A percentile compares a stretch with the other conserved stretches of the same genome.
phyloP scores from a whole-genome alignment of 768 basidiomycete species.

The Boletus rufocinnamomeus region DNA sequence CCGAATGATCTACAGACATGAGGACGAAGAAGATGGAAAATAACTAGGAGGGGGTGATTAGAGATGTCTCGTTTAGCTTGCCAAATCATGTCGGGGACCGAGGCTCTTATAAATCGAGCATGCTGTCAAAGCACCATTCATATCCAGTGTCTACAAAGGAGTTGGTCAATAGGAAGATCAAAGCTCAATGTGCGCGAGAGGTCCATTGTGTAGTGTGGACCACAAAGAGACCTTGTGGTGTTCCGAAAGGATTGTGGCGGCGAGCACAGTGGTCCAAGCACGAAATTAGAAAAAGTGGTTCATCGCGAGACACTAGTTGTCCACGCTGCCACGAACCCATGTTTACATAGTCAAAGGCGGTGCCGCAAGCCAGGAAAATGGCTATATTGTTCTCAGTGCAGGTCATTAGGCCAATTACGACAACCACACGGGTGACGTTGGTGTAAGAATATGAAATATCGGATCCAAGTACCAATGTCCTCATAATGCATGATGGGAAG shows the following conservation, averaged over 20 bases:
- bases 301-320: neutral
- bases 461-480: conserved; percentile 9
- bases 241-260: neutral
- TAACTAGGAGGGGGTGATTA: neutral
- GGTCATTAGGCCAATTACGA: conserved; percentile 5
- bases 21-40: neutral
- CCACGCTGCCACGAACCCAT: neutral
- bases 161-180: conserved; percentile 5
- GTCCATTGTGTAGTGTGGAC: conserved; percentile 1
- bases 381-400: conserved; percentile 6
- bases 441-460: conserved; percentile 1
- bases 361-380: neutral
- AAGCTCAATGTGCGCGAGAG: neutral
- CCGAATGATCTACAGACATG: conserved; percentile 4
- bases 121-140: conserved; percentile 1
- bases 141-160: neutral
- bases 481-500: neutral
- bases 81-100: neutral
- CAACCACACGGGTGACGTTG: neutral
- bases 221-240: conserved; percentile 1
- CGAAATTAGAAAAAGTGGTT: neutral
- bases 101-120: conserved; percentile 5
- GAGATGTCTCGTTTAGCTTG: neutral
- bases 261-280: conserved; percentile 1
- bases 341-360: neutral